These are phyloP conservation scores for Agrostemma githago DNA, from an alignment of 148 eudicot species.

Conservation along the genomic window DNA sequence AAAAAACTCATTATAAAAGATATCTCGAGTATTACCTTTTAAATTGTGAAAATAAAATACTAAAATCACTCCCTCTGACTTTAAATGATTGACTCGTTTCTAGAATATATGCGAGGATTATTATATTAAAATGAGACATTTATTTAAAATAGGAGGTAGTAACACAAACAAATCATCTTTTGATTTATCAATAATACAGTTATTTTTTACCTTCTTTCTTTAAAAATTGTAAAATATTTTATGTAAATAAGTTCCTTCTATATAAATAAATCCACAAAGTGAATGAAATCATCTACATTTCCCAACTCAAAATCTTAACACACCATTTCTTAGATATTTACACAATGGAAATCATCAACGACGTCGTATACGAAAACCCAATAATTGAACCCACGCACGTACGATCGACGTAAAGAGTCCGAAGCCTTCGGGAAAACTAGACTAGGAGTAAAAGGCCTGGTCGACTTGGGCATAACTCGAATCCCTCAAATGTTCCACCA, in stretches of 20 bases:
- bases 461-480: constrained; percentile 51
- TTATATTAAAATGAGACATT: too few relatives aligned
- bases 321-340: not conserved
- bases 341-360: constrained; percentile 1
- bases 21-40: too few relatives aligned
- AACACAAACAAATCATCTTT: too few relatives aligned
- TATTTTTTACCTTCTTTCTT: too few relatives aligned
- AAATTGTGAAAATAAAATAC: too few relatives aligned
- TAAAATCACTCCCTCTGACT: too few relatives aligned
- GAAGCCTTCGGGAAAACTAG: constrained; percentile 54
- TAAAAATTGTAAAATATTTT: too few relatives aligned
- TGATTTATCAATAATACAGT: too few relatives aligned
- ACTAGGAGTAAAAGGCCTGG: constrained; percentile 65
- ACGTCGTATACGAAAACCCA: not conserved
- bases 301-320: not conserved
- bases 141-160: too few relatives aligned
- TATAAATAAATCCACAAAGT: not conserved
- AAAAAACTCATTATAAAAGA: too few relatives aligned
- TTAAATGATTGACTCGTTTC: too few relatives aligned
- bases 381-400: not conserved
- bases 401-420: constrained; percentile 23
- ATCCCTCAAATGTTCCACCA: constrained; percentile 57
- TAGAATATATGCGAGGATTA: too few relatives aligned
- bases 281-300: not conserved
- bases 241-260: not conserved